Conservation (phyloP, 352 stramenopile species). For the Phytophthora multivora region DNA sequence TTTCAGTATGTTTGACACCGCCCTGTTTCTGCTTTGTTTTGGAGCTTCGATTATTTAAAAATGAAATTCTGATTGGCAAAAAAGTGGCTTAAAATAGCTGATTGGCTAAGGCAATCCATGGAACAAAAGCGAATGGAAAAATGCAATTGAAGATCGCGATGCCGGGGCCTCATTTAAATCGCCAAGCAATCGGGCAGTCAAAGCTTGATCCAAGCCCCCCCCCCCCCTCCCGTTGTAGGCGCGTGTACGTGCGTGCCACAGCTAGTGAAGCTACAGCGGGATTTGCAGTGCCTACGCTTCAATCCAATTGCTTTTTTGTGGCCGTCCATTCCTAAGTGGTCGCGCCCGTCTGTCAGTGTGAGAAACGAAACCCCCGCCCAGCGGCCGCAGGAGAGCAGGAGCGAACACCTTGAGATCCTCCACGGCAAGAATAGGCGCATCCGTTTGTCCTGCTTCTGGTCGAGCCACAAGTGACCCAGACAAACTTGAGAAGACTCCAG, state of each 20-base stretch:
- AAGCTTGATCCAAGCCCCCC: too few species aligned
- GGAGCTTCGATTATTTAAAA: slow-evolving; percentile 16
- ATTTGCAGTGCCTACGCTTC: slow-evolving; percentile 19
- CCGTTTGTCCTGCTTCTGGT: slow-evolving; percentile 5
- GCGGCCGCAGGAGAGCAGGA: slow-evolving; percentile 10
- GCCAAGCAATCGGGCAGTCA: background rate
- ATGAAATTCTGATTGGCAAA: slow-evolving; percentile 11
- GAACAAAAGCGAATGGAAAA: slow-evolving; percentile 20
- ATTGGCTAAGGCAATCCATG: slow-evolving; percentile 28
- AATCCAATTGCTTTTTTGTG: background rate
- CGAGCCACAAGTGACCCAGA: background rate
- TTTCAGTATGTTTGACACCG: too few species aligned
- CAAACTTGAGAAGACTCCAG: background rate
- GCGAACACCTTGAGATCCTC: slow-evolving; percentile 31
- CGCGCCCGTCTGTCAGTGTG: slow-evolving; percentile 19
- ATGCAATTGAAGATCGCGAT: slow-evolving; percentile 38
- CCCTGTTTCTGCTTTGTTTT: slow-evolving; percentile 3
- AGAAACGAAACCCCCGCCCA: slow-evolving; percentile 33
- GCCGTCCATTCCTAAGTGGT: slow-evolving; percentile 23
- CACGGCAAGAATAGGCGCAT: slow-evolving; percentile 13
- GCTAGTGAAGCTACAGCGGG: background rate
- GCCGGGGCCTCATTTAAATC: slow-evolving; percentile 2
- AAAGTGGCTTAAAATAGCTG: slow-evolving; percentile 5
- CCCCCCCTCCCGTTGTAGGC: background rate
- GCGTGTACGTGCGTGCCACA: background rate